Evolutionary conservation across 768 basidiomycete species (phyloP).

Genomic region (Hygrophoropsis aurantiaca): DNA sequence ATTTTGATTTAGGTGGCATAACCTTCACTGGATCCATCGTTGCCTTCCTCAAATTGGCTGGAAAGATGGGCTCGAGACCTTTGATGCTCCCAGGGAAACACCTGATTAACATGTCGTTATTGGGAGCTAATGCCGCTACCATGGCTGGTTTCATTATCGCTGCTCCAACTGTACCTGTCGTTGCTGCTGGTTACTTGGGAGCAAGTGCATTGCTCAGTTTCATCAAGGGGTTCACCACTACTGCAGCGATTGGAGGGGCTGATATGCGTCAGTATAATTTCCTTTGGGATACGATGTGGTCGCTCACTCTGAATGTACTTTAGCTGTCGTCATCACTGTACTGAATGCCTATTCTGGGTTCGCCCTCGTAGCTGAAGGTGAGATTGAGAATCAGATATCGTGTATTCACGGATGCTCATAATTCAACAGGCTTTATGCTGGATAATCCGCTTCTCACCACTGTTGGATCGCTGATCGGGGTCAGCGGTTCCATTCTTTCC

Average conservation of each 20-base stretch:
- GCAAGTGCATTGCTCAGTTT: slow-evolving; percentile 77
- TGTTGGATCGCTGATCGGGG: slow-evolving; percentile 84
- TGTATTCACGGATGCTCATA: not conserved
- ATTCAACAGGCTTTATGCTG: slow-evolving; percentile 71
- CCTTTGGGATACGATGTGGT: slow-evolving; percentile 6
- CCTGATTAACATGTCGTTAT: slow-evolving; percentile 66
- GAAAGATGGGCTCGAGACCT: slow-evolving; percentile 75
- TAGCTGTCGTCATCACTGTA: slow-evolving; percentile 89
- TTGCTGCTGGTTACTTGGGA: slow-evolving; percentile 78
- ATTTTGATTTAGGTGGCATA: slow-evolving; percentile 55
- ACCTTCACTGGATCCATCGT: slow-evolving; percentile 91
- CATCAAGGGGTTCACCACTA: slow-evolving; percentile 83
- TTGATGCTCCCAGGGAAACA: slow-evolving; percentile 76
- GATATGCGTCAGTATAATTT: slow-evolving; percentile 77
- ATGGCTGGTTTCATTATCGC: slow-evolving; percentile 78
- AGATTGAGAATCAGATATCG: not conserved
- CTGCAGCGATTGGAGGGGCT: slow-evolving; percentile 89
- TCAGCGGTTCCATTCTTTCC: slow-evolving; percentile 87
- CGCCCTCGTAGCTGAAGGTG: slow-evolving; percentile 85
- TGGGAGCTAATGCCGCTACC: slow-evolving; percentile 68
- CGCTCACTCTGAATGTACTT: slow-evolving; percentile 4
- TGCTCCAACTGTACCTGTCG: slow-evolving; percentile 65
- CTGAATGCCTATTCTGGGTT: slow-evolving; percentile 91
- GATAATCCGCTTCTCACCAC: slow-evolving; percentile 83
- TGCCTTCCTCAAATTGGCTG: slow-evolving; percentile 86